A percentile compares a stretch with the other conserved stretches of the same genome.
These are phyloP conservation scores for Ochromonas danica DNA, from an alignment of 108 stramenopile species.

Conservation along the genomic window DNA sequence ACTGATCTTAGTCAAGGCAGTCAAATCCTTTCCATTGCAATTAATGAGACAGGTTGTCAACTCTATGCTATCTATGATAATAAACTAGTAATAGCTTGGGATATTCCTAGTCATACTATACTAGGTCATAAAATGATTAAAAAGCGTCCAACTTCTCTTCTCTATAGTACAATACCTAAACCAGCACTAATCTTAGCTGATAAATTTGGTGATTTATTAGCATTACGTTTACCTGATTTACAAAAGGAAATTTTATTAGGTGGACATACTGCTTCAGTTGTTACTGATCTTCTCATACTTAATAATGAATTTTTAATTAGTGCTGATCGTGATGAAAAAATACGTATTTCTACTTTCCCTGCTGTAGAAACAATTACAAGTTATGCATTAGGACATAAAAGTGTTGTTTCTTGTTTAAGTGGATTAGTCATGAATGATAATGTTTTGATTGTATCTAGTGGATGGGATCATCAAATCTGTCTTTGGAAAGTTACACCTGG, in stretches of 20 bases:
- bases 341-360: neutral
- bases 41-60: no score
- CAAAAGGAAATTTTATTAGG: neutral
- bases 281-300: neutral
- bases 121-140: no score
- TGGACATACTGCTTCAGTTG: neutral
- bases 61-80: no score
- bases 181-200: neutral
- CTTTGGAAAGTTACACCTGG: neutral
- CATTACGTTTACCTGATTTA: neutral
- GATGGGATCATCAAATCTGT: conserved; percentile 1
- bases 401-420: neutral
- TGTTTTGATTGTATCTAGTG: neutral
- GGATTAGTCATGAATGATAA: neutral
- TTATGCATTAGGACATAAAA: neutral
- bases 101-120: no score
- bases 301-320: neutral
- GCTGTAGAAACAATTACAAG: neutral
- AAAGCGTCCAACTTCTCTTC: no score
- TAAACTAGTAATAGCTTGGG: no score
- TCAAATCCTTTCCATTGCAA: no score
- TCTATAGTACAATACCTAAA: no score
- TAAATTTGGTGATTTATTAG: neutral
- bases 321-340: conserved; percentile 9
- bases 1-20: no score